Conservation (phyloP, 2,329 filamentous ascomycete genomes). For the Lachnellula cervina region DNA sequence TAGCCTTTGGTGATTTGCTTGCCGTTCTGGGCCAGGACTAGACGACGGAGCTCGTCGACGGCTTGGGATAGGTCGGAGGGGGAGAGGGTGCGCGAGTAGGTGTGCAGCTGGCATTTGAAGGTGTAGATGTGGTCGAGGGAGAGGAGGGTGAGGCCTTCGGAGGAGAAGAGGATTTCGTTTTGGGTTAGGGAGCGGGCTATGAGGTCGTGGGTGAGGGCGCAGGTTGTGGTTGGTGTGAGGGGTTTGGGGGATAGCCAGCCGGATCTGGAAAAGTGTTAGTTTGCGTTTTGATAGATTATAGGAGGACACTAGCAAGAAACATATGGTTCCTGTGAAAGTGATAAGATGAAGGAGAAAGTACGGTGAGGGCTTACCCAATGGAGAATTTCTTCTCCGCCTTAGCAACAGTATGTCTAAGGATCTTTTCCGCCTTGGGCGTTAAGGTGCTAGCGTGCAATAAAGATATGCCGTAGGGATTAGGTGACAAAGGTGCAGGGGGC, state of each 20-base stretch:
- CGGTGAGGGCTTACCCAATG: constrained; percentile 30
- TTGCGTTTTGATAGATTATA: not conserved
- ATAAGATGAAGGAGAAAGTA: too few relatives aligned
- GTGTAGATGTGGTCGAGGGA: constrained; percentile 60
- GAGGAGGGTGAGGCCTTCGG: constrained; percentile 54
- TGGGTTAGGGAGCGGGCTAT: constrained; percentile 53
- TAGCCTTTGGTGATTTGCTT: constrained; percentile 45
- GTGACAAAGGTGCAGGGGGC: not conserved
- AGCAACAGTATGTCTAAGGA: constrained; percentile 40
- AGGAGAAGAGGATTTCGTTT: constrained; percentile 56
- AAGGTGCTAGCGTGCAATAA: constrained; percentile 43
- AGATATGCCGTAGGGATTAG: constrained; percentile 40
- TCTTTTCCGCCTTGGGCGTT: constrained; percentile 41
- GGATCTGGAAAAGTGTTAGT: constrained; percentile 16
- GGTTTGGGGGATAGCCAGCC: constrained; percentile 28
- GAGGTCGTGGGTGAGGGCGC: constrained; percentile 46
- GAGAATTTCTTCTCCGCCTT: constrained; percentile 49
- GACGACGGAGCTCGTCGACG: constrained; percentile 57
- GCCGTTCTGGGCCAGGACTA: constrained; percentile 50
- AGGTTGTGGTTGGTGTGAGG: constrained; percentile 34
- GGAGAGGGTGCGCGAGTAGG: constrained; percentile 45
- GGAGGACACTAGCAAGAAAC: too few relatives aligned
- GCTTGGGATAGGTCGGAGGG: constrained; percentile 48
- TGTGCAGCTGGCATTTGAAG: constrained; percentile 56
- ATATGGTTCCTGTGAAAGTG: too few relatives aligned